Percentiles rank a stretch among this genome's conserved stretches.
phyloP scores from a whole-genome alignment of 2,329 filamentous ascomycete species.

The Neocucurbitaria cava region DNA sequence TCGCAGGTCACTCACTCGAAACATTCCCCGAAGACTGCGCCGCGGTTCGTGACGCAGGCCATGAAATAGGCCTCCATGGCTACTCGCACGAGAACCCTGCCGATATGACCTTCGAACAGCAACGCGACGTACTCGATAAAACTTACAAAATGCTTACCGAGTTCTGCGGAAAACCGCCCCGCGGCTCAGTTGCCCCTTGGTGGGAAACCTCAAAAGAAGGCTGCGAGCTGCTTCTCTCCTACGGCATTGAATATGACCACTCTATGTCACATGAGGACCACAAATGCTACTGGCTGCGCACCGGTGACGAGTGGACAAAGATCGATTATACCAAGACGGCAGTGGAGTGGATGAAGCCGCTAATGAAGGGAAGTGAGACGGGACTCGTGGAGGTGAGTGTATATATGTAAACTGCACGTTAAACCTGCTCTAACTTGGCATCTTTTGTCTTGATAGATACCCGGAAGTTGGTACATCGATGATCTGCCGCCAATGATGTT shows the following conservation, averaged over 20 bases:
- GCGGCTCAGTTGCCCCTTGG: conserved; percentile 76
- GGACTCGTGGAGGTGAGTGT: conserved; percentile 62
- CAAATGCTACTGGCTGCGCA: conserved; percentile 68
- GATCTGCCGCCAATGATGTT: conserved; percentile 72
- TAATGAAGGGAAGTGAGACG: conserved; percentile 65
- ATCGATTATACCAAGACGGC: conserved; percentile 71
- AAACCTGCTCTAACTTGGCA: neutral
- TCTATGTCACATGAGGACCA: conserved; percentile 71
- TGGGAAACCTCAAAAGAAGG: conserved; percentile 77
- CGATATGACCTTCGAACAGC: conserved; percentile 77
- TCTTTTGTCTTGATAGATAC: conserved; percentile 52
- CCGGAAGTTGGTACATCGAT: conserved; percentile 69
- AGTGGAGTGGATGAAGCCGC: conserved; percentile 71
- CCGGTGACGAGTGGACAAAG: conserved; percentile 70
- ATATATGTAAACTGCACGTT: neutral
- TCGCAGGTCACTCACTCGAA: conserved; percentile 70
- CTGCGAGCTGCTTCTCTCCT: conserved; percentile 68
- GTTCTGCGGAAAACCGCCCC: conserved; percentile 73
- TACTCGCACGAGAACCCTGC: conserved; percentile 78
- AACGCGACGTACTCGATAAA: conserved; percentile 76
- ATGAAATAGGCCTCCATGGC: conserved; percentile 72
- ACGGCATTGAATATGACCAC: conserved; percentile 75
- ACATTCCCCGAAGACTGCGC: conserved; percentile 71
- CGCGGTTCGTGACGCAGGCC: conserved; percentile 67
- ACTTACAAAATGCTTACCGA: conserved; percentile 74